Evolutionary conservation across 495 filamentous ascomycete species (phyloP), one percentile per base, ranked within the genome.

Genomic region (Aspergillus kassunensis): DNA sequence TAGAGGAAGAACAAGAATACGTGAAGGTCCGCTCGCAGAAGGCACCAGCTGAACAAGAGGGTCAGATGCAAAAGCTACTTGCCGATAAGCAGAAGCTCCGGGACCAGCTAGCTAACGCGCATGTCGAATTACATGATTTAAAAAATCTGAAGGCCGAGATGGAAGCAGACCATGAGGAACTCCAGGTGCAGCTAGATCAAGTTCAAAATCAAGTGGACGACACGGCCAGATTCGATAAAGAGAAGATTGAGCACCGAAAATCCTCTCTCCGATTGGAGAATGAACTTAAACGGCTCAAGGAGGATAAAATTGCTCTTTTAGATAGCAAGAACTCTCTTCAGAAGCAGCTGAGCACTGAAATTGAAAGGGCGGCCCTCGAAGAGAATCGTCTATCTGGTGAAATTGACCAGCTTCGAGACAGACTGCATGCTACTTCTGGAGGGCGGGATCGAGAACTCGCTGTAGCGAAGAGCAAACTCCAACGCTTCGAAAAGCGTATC

Each of bases 1-100:
- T 90, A 36, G 87, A 90, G 53, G 88, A 93, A 53, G 89, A 89
- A 62, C 78, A 78, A 53, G 81, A 86, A 54, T 78, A 79, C 33
- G 81, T 80, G 13, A 82, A 81, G 7, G 67, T 77, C 13, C 80
- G 83, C 42, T 59, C 82, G 23, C 67, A 68, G 34, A 72, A 70
- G 51, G 63, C 60, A 12, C 56, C 75, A 18, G 63, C 72, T 34
- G 74, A 79, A n/a, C 56, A 77, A 8, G 77, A 80, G 30, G 61
- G 59, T 20, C 70, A 79, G 34, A 41, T 79, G 34, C 72, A 75
- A 42, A 73, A 71, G 54, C 63, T 81, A 30, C 69, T 77, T 27
- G 69, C 69, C 42, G 84, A 88, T 39, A 81, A 81, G 56, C 79
- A 84, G 44, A 62, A 66, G 3, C 65, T 89, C 20, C 84, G 87